Conservation (phyloP, 495 filamentous ascomycete genomes). For the Hypoxylon perforatum region DNA sequence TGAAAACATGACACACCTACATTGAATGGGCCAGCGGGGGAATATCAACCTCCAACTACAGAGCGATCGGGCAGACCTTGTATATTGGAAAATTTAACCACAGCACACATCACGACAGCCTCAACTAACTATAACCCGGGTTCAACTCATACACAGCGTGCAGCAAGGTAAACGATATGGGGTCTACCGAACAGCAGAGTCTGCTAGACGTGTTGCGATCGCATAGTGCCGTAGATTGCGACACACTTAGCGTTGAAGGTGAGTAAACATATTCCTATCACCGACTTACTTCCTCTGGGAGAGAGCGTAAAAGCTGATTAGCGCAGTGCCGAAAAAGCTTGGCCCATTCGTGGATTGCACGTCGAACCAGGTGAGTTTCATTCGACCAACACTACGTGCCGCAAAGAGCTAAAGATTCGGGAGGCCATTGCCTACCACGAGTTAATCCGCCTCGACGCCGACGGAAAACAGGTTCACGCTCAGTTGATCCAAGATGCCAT, state of each 20-base stretch:
- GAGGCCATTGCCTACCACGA: constrained; percentile 71
- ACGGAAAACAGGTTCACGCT: constrained; percentile 57
- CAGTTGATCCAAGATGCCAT: constrained; percentile 60
- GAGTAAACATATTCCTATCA: constrained; percentile 5
- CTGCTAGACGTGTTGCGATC: constrained; percentile 55
- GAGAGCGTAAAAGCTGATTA: constrained; percentile 16
- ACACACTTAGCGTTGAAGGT: constrained; percentile 70
- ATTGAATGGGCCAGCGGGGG: constrained; percentile 5
- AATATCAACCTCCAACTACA: not conserved
- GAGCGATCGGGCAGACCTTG: not conserved
- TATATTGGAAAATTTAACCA: not conserved
- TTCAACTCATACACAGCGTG: not conserved
- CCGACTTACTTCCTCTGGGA: not conserved
- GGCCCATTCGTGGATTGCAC: constrained; percentile 74
- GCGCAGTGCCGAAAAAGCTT: constrained; percentile 62
- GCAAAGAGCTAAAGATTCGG: constrained; percentile 8
- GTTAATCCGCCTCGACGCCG: constrained; percentile 49
- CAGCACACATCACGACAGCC: not conserved
- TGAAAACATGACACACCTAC: constrained; percentile 1
- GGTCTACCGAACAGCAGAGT: constrained; percentile 18
- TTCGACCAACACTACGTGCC: not conserved
- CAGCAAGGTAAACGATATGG: constrained; percentile 17
- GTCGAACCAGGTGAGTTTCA: constrained; percentile 67
- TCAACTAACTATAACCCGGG: not conserved
- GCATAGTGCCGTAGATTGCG: constrained; percentile 66